Evolutionary conservation across 768 basidiomycete genomes (phyloP).

Genomic region (Gautieria morchelliformis): DNA sequence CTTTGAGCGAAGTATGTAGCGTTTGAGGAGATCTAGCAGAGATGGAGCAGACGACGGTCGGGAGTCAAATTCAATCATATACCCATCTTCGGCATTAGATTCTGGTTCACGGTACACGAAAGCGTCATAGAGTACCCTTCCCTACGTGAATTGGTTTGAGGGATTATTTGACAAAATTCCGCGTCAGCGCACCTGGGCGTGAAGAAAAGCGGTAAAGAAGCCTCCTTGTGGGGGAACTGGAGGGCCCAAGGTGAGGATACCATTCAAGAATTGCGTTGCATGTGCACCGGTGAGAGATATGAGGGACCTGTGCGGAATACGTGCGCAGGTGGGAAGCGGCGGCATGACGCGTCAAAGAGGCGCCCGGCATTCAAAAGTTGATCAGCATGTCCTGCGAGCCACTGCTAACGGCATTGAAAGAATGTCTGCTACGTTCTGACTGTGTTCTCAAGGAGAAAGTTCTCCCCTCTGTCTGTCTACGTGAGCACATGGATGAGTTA

Average conservation of each 20-base stretch:
- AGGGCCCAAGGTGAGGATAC: slow-evolving; percentile 50
- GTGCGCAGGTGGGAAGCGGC: slow-evolving; percentile 34
- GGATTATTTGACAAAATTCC: background rate
- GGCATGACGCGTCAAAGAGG: slow-evolving; percentile 3
- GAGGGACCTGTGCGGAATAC: slow-evolving; percentile 53
- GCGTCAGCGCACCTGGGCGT: slow-evolving; percentile 54
- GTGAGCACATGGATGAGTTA: slow-evolving; percentile 61
- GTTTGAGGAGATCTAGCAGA: slow-evolving; percentile 65
- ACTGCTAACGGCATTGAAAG: slow-evolving; percentile 68
- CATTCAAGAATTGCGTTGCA: slow-evolving; percentile 73
- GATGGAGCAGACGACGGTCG: slow-evolving; percentile 48
- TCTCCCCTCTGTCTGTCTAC: slow-evolving; percentile 81
- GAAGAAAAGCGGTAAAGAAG: slow-evolving; percentile 63
- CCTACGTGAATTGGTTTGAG: slow-evolving; percentile 35
- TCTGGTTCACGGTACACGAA: slow-evolving; percentile 65
- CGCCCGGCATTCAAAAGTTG: background rate
- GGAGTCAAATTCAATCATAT: slow-evolving; percentile 65
- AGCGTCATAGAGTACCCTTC: slow-evolving; percentile 80
- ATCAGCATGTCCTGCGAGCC: slow-evolving; percentile 66
- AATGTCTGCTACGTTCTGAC: slow-evolving; percentile 77
- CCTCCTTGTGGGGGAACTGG: slow-evolving; percentile 36
- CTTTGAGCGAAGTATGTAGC: slow-evolving; percentile 80
- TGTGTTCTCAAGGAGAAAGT: slow-evolving; percentile 73
- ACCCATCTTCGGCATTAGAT: slow-evolving; percentile 35
- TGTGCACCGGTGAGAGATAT: slow-evolving; percentile 76